Base-by-base conservation (phyloP, 768 basidiomycete genomes). In the Peribolospora kevripleyi region DNA sequence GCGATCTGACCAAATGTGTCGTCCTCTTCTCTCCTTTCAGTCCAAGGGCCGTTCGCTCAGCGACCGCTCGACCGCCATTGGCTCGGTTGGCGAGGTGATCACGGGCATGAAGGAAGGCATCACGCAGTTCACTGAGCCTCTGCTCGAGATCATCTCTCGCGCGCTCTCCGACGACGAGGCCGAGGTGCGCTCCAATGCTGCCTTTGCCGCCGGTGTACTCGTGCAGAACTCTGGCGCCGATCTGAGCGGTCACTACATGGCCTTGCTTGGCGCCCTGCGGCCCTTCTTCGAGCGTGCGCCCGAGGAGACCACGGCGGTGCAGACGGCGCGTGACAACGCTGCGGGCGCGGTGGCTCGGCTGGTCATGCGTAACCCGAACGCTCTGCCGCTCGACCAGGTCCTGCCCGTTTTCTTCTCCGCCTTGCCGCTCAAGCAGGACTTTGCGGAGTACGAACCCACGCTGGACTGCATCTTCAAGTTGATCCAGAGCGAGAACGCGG, bases 251-350 rank as follows among this genome's bases (percentile, higher is more conserved):
- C 87, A 93, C 64, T 91, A 82, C 70, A 68, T 80, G 46, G 74
- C 73, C 57, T 72, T 97, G 47, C 82, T 97, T 51, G 70, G 70
- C 42, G 79, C 79, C 1, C 77, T 97, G 49, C 82, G 77, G 38
- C 83, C 84, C 10, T 72, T 91, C 54, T 97, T 98, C 68, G 67
- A 73, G 48, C 73, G 82, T 42, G 62, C 76, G 6, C 68, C 76
- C 0, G 76, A 80, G 56, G 72, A 83, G 5, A 71, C 79, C n/a
- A 64, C 76, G 5, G 69, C 82, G 6, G 72, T 72, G 48, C 68
- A 85, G 58, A 90, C 88, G 65, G 88, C 88, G 14, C 81, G 81
- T 59, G 93, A 98, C 69, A 98, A 98, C 67, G 93, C 93, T n/a
- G 76, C 81, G 6, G 93, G 93, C 48, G 84, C 88, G 37, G 83